phyloP scores from a whole-genome alignment of 371 early-diverging fungal genomes.

The Mortierella sp. region DNA sequence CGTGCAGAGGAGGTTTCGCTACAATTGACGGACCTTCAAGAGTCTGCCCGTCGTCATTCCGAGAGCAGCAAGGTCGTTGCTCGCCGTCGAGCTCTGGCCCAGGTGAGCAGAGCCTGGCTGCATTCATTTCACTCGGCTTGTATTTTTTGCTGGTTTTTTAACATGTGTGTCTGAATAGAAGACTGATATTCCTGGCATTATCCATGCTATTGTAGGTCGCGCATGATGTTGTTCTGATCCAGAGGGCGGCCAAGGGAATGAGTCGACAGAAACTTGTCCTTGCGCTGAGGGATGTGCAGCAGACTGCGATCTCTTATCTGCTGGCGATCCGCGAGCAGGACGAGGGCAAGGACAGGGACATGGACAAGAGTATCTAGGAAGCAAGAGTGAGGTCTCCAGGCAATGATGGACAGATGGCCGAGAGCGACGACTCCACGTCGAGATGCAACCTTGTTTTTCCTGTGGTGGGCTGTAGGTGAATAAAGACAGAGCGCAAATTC shows the following conservation, averaged over 20 bases:
- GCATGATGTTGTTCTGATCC: slow-evolving; percentile 28
- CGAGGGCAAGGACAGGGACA: neutral
- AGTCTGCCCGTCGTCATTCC: slow-evolving; percentile 29
- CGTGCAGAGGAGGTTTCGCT: slow-evolving; percentile 59
- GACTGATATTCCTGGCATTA: neutral
- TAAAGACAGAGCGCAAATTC: neutral
- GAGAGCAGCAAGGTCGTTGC: slow-evolving; percentile 39
- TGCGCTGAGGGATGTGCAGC: slow-evolving; percentile 25
- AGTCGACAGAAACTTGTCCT: slow-evolving; percentile 7
- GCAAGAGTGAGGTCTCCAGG: too few species aligned
- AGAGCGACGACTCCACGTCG: neutral
- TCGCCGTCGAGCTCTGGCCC: slow-evolving; percentile 38
- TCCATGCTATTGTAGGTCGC: slow-evolving; percentile 20
- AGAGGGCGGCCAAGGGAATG: slow-evolving; percentile 2
- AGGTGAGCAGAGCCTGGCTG: slow-evolving; percentile 16
- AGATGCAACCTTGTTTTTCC: neutral
- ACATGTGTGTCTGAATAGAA: neutral
- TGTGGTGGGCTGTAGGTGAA: neutral
- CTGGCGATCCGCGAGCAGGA: slow-evolving; percentile 16
- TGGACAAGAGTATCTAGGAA: neutral
- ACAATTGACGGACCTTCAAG: slow-evolving; percentile 28
- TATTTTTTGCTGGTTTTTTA: neutral
- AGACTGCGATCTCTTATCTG: slow-evolving; percentile 19
- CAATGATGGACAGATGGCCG: neutral
- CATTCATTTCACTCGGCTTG: neutral